Evolutionary conservation across 768 basidiomycete species (phyloP).

Genomic region (Tubosaeta sp.): DNA sequence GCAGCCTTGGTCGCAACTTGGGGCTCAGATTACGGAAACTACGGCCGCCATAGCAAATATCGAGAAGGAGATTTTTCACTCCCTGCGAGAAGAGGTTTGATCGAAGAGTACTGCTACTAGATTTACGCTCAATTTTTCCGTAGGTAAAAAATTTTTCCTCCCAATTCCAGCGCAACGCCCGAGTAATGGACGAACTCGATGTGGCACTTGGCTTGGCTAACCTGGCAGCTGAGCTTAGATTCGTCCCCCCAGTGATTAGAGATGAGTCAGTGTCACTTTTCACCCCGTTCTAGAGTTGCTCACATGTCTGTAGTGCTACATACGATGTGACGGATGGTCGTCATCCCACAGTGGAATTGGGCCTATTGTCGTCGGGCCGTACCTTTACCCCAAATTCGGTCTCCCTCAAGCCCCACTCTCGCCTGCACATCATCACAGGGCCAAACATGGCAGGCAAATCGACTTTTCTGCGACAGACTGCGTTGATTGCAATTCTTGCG

Average conservation of each 20-base stretch:
- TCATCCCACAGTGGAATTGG: slow-evolving; percentile 91
- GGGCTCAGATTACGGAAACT: slow-evolving; percentile 59
- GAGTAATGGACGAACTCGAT: slow-evolving; percentile 84
- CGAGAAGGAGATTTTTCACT: slow-evolving; percentile 73
- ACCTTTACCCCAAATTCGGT: slow-evolving; percentile 85
- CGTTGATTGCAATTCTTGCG: slow-evolving; percentile 84
- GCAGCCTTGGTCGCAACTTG: slow-evolving; percentile 74
- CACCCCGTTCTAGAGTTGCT: not conserved
- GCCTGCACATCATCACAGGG: slow-evolving; percentile 83
- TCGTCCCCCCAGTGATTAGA: slow-evolving; percentile 65
- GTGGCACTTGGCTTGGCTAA: slow-evolving; percentile 77
- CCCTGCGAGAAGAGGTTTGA: slow-evolving; percentile 60
- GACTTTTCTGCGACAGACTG: slow-evolving; percentile 87
- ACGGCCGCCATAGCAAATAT: slow-evolving; percentile 46
- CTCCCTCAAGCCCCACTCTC: slow-evolving; percentile 51
- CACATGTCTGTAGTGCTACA: slow-evolving; percentile 36
- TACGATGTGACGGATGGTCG: slow-evolving; percentile 77
- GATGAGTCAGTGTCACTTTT: slow-evolving; percentile 52
- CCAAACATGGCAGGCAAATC: slow-evolving; percentile 98
- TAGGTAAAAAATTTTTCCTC: slow-evolving; percentile 61
- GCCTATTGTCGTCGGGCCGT: slow-evolving; percentile 68
- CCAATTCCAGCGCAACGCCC: slow-evolving; percentile 67
- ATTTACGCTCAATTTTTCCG: slow-evolving; percentile 1
- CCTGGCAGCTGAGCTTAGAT: slow-evolving; percentile 72
- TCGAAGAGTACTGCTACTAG: not conserved